Conservation (phyloP, 306 rosid genomes). For the Lathyrus tuberosus region DNA sequence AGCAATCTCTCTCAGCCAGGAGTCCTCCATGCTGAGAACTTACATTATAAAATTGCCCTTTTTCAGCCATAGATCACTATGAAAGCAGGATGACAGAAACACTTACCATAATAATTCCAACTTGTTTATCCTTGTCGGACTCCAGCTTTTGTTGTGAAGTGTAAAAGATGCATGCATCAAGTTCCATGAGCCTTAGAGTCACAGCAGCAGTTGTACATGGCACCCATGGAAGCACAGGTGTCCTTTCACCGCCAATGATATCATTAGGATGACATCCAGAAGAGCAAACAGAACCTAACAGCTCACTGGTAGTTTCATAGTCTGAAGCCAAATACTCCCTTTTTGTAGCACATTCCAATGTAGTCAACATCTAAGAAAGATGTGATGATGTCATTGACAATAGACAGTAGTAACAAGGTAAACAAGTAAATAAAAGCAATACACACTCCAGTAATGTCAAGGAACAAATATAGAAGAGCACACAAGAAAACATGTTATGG, state of each 20-base stretch:
- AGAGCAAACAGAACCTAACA: constrained; percentile 48
- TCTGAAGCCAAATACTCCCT: constrained; percentile 59
- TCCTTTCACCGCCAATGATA: constrained; percentile 40
- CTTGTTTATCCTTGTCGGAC: constrained; percentile 53
- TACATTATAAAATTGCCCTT: neutral
- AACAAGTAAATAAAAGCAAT: constrained; percentile 25
- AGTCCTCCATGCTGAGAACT: neutral
- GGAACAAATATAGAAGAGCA: constrained; percentile 3
- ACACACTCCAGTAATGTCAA: constrained; percentile 5
- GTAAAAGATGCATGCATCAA: constrained; percentile 59
- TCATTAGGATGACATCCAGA: constrained; percentile 36
- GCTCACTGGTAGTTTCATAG: constrained; percentile 64
- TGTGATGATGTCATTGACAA: constrained; percentile 8
- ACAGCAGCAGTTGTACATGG: constrained; percentile 75
- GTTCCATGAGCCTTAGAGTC: constrained; percentile 74
- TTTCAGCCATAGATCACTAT: constrained; percentile 1
- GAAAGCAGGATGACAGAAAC: constrained; percentile 33
- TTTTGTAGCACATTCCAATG: constrained; percentile 63
- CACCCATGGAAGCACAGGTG: constrained; percentile 69
- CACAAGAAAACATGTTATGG: neutral
- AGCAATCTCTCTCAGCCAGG: neutral
- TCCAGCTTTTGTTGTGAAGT: constrained; percentile 54
- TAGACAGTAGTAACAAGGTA: constrained; percentile 9
- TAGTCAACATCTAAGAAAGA: constrained; percentile 58
- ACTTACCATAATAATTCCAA: constrained; percentile 52